phyloP scores from a whole-genome alignment of 2,329 filamentous ascomycete genomes.

The Neofusicoccum kwambonambiense region DNA sequence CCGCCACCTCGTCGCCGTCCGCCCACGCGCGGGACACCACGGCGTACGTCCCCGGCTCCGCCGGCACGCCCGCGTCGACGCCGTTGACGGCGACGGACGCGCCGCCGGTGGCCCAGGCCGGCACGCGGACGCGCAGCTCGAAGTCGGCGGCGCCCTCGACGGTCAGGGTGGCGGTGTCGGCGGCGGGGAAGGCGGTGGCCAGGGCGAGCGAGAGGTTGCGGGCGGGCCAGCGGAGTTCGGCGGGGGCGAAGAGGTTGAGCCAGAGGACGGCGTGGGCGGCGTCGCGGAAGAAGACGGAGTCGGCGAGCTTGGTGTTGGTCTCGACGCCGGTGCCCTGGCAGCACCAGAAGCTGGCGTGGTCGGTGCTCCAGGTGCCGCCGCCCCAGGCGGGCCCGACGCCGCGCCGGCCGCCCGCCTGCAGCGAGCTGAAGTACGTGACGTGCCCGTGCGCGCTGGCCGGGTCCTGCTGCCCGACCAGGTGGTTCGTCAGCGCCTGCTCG shows the following conservation, averaged over 20 bases:
- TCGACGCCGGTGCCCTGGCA: slow-evolving; percentile 54
- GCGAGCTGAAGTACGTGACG: slow-evolving; percentile 54
- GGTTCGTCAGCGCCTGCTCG: slow-evolving; percentile 52
- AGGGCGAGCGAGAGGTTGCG: slow-evolving; percentile 44
- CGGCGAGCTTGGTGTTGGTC: slow-evolving; percentile 55
- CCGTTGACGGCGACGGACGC: slow-evolving; percentile 47
- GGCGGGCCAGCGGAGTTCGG: slow-evolving; percentile 46
- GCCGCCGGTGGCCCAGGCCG: slow-evolving; percentile 42
- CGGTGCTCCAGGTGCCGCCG: slow-evolving; percentile 55
- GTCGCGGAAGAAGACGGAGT: slow-evolving; percentile 53
- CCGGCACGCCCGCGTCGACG: slow-evolving; percentile 24
- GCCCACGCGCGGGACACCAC: slow-evolving; percentile 44
- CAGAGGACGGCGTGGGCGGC: slow-evolving; percentile 41
- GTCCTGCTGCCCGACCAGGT: slow-evolving; percentile 52
- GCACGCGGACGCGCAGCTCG: slow-evolving; percentile 48
- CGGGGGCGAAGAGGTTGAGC: slow-evolving; percentile 52
- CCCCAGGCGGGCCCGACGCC: slow-evolving; percentile 54
- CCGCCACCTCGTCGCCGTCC: slow-evolving; percentile 43
- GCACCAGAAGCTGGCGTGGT: slow-evolving; percentile 56
- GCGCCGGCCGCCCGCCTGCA: slow-evolving; percentile 48
- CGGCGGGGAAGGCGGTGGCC: slow-evolving; percentile 44
- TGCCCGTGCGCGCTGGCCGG: slow-evolving; percentile 47
- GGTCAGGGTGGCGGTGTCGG: slow-evolving; percentile 40
- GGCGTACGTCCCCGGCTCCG: slow-evolving; percentile 43
- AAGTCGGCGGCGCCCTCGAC: slow-evolving; percentile 31